phyloP scores from a whole-genome alignment of 2,329 filamentous ascomycete genomes.

The Colletotrichum salicis region DNA sequence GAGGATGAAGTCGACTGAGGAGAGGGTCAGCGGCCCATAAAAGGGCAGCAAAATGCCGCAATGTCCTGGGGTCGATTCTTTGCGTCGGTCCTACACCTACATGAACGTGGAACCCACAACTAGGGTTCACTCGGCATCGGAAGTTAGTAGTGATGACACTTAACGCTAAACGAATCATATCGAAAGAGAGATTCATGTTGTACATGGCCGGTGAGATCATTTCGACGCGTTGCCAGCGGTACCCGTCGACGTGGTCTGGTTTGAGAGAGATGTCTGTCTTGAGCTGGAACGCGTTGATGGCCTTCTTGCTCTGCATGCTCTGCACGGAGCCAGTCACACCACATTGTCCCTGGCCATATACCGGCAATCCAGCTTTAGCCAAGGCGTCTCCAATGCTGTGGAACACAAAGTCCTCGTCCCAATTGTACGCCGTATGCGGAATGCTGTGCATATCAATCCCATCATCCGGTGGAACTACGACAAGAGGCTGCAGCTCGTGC shows the following conservation, averaged over 20 bases:
- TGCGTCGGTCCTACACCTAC: slow-evolving; percentile 45
- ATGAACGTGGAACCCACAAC: slow-evolving; percentile 50
- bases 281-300: slow-evolving; percentile 18
- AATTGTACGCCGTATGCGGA: neutral
- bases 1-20: slow-evolving; percentile 48
- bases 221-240: slow-evolving; percentile 43
- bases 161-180: slow-evolving; percentile 45
- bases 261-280: slow-evolving; percentile 14
- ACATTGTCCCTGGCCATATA: neutral
- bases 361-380: slow-evolving; percentile 25
- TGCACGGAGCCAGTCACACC: slow-evolving; percentile 20
- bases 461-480: slow-evolving; percentile 34
- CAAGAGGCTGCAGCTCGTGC: slow-evolving; percentile 39
- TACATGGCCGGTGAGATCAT: slow-evolving; percentile 48
- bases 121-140: slow-evolving; percentile 46
- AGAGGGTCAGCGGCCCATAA: slow-evolving; percentile 50
- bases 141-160: slow-evolving; percentile 45
- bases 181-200: slow-evolving; percentile 41
- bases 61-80: slow-evolving; percentile 42
- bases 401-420: neutral
- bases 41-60: slow-evolving; percentile 46
- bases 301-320: neutral
- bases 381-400: neutral
- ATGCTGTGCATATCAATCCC: neutral
- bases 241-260: slow-evolving; percentile 24